These are phyloP conservation scores for Citrus australasica DNA, from an alignment of 345 rosid species.

Conservation along the genomic window DNA sequence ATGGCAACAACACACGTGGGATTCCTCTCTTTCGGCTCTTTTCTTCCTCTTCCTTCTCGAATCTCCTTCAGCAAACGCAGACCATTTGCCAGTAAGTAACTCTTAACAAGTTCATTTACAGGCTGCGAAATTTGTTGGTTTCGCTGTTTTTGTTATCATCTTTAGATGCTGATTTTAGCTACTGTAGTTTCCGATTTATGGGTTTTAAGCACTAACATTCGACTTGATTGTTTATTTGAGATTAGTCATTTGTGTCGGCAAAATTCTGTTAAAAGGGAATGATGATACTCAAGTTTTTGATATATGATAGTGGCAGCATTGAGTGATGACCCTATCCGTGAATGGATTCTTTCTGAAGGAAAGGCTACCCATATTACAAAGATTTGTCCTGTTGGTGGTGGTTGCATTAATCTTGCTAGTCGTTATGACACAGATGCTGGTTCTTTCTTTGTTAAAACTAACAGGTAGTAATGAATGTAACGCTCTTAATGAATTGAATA, in stretches of 20 bases:
- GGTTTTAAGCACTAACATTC: background rate
- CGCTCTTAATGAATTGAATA: background rate
- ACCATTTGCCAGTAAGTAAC: constrained; percentile 43
- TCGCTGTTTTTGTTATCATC: background rate
- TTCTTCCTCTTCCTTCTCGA: constrained; percentile 32
- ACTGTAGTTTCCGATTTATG: background rate
- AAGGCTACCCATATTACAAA: constrained; percentile 67
- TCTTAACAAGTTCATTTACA: background rate
- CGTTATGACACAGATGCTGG: constrained; percentile 80
- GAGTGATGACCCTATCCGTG: constrained; percentile 77
- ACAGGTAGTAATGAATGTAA: constrained; percentile 52
- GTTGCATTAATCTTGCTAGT: constrained; percentile 80
- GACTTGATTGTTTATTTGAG: background rate
- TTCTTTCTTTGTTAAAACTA: constrained; percentile 85
- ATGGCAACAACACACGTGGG: constrained; percentile 38
- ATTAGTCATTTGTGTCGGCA: no score
- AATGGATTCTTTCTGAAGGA: constrained; percentile 87
- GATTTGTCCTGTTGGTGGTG: constrained; percentile 81
- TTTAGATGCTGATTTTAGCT: background rate
- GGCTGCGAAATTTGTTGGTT: background rate
- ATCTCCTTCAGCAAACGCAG: constrained; percentile 36
- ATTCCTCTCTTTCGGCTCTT: constrained; percentile 29
- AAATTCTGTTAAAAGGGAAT: constrained; percentile 1
- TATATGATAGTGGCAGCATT: constrained; percentile 57
- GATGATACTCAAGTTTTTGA: constrained; percentile 4